Base-by-base conservation (phyloP, 2,329 filamentous ascomycete species). In the Alternaria atra region DNA sequence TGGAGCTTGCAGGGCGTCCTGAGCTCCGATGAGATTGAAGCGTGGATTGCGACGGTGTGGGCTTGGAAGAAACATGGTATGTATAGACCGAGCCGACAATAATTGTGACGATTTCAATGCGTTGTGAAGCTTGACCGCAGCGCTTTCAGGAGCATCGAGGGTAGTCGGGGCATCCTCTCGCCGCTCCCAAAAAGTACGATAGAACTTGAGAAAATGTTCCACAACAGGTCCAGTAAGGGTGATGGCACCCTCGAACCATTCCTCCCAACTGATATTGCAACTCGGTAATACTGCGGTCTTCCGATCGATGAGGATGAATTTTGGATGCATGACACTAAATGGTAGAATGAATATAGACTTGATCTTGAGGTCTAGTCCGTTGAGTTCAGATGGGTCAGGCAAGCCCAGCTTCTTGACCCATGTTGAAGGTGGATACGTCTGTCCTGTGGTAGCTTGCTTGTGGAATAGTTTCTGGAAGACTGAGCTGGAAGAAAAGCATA, bases 291-390 rank as follows among this genome's bases (percentile, higher is more conserved):
- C 89, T 0, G 90, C 90, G 2, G 80, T 83, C 32, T 81, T 76
- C 0, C 89, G 84, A 74, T 96, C 92, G 1, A 94, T 77, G 13
- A 95, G 83, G 37, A 94, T 83, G 68, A 92, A 94, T 71, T 96
- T 96, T 0, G 92, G 90, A 73, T 96, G 92, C 88, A 95, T 91
- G n/a, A 96, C 90, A 70, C 91, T 92, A 61, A 95, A 89, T 0
- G 92, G 92, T 2, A 89, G 82, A 64, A 94, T 88, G 77, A 96
- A 96, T 7, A 94, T 82, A 64, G 89, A 92, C 80, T 93, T 94
- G 57, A 93, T 86, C 0, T 84, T 81, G 34, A 96, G 72, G 53
- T 93, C 86, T 17, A 96, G 84, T 3, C 87, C 87, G 0, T 80
- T 83, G 4, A 87, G 81, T 34, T 84, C 81, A 6, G 82, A 78